Evolutionary conservation across 2,329 filamentous ascomycete genomes (phyloP).

Genomic region (Teratosphaeria gauchensis): DNA sequence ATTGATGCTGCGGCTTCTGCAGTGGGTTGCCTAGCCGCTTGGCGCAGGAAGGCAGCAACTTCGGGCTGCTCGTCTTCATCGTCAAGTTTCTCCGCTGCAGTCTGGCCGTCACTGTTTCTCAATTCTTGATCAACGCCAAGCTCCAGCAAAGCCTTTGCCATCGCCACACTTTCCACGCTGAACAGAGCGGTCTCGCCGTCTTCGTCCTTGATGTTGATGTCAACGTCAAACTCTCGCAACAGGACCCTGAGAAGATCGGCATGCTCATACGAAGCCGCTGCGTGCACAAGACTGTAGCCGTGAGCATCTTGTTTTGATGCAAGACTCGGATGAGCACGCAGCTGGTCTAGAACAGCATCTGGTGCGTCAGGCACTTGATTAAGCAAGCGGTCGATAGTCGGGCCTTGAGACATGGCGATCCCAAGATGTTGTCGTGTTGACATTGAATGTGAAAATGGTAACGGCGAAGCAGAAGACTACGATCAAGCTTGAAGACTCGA

Average conservation of each 20-base stretch:
- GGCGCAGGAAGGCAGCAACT: conserved; percentile 61
- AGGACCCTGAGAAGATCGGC: conserved; percentile 67
- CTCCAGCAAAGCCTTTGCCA: conserved; percentile 70
- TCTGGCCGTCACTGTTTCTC: conserved; percentile 65
- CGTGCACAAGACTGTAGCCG: conserved; percentile 90
- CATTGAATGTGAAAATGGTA: background rate
- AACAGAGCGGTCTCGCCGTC: conserved; percentile 93
- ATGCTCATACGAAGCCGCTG: conserved; percentile 86
- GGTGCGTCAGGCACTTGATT: conserved; percentile 70
- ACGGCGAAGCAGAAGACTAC: background rate
- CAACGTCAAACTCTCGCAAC: conserved; percentile 64
- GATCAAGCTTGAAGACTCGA: background rate
- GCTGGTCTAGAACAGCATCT: conserved; percentile 59
- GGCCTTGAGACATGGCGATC: conserved; percentile 16
- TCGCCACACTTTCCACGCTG: conserved; percentile 71
- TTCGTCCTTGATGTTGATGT: conserved; percentile 76
- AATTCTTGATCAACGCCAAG: conserved; percentile 58
- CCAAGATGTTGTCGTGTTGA: background rate
- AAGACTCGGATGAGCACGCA: conserved; percentile 63
- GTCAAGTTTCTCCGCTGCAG: conserved; percentile 70
- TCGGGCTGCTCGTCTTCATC: conserved; percentile 68
- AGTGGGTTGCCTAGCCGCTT: conserved; percentile 20
- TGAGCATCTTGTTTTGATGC: conserved; percentile 77
- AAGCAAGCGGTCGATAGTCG: conserved; percentile 38
- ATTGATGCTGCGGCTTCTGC: conserved; percentile 19